These are phyloP conservation scores for Trichoderma breve DNA, from an alignment of 2,329 filamentous ascomycete genomes.

Conservation along the genomic window DNA sequence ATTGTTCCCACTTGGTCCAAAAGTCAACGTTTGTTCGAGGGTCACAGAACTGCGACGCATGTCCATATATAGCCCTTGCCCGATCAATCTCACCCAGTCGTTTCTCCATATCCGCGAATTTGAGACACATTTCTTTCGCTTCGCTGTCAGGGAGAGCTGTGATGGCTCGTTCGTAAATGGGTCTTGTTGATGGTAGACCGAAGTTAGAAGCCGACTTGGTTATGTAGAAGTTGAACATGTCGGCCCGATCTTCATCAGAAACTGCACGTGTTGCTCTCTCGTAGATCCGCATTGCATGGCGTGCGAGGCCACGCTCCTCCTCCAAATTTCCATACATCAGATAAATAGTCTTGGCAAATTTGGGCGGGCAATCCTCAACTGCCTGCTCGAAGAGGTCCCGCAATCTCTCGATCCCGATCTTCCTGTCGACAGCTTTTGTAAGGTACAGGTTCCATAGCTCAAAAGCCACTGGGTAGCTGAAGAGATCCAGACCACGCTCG, in stretches of 20 bases:
- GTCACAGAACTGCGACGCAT: constrained; percentile 96
- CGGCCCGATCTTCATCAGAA: constrained; percentile 86
- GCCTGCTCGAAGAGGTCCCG: constrained; percentile 97
- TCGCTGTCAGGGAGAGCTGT: constrained; percentile 88
- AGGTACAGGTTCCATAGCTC: constrained; percentile 98
- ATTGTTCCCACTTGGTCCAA: constrained; percentile 96
- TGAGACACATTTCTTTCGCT: constrained; percentile 96
- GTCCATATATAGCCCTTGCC: constrained; percentile 90
- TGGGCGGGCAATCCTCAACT: constrained; percentile 88
- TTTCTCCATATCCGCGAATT: constrained; percentile 96
- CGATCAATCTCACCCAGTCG: constrained; percentile 90
- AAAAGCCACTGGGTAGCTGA: constrained; percentile 96
- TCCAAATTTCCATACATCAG: constrained; percentile 98
- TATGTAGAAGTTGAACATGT: constrained; percentile 99
- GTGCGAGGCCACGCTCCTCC: constrained; percentile 88
- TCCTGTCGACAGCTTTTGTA: constrained; percentile 93
- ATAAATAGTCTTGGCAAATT: constrained; percentile 93
- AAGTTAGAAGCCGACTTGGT: constrained; percentile 98
- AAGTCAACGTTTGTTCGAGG: constrained; percentile 85
- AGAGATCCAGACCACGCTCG: constrained; percentile 93
- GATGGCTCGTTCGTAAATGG: constrained; percentile 96
- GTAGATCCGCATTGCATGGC: constrained; percentile 98
- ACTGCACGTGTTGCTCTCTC: constrained; percentile 94
- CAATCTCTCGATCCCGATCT: constrained; percentile 90
- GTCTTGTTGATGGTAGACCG: constrained; percentile 86